Percentiles rank a stretch among this genome's conserved stretches.
Evolutionary conservation across 495 filamentous ascomycete species (phyloP).

Genomic region (Mytilinidion resinicola): DNA sequence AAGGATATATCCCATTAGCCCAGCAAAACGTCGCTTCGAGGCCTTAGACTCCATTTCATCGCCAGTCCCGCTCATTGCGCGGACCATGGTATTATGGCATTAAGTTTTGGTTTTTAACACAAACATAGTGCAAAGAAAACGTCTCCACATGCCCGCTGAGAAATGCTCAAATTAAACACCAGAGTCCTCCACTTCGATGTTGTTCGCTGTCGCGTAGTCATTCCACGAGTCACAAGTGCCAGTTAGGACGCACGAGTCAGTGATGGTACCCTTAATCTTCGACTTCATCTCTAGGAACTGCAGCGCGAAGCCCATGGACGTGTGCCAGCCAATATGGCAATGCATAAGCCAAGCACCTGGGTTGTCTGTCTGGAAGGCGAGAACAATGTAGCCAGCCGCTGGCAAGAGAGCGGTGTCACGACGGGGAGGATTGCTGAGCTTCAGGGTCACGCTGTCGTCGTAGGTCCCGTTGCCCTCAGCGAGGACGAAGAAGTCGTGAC

Average conservation of each 20-base stretch:
- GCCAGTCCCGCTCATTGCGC: no score
- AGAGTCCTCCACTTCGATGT: neutral
- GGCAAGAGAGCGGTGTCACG: conserved; percentile 32
- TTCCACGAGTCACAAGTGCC: neutral
- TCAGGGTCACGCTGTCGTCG: conserved; percentile 15
- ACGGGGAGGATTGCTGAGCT: conserved; percentile 31
- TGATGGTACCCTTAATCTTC: conserved; percentile 13
- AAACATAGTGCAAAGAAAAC: no score
- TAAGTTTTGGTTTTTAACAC: no score
- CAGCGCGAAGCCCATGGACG: conserved; percentile 35
- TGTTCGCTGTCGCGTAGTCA: neutral
- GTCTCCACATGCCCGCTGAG: no score
- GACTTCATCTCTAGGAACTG: conserved; percentile 34
- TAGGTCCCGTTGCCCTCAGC: conserved; percentile 24
- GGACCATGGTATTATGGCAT: no score
- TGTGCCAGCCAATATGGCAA: conserved; percentile 34
- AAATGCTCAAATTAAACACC: neutral
- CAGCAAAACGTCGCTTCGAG: no score
- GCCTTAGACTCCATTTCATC: no score
- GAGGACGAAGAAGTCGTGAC: conserved; percentile 37
- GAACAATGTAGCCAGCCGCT: conserved; percentile 27
- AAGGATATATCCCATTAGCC: no score
- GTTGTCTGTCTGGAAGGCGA: conserved; percentile 33
- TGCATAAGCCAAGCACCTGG: conserved; percentile 37
- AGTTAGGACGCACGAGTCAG: neutral